phyloP scores from a whole-genome alignment of 192 early-diverging fungal genomes.

The Coemansia sp. region DNA sequence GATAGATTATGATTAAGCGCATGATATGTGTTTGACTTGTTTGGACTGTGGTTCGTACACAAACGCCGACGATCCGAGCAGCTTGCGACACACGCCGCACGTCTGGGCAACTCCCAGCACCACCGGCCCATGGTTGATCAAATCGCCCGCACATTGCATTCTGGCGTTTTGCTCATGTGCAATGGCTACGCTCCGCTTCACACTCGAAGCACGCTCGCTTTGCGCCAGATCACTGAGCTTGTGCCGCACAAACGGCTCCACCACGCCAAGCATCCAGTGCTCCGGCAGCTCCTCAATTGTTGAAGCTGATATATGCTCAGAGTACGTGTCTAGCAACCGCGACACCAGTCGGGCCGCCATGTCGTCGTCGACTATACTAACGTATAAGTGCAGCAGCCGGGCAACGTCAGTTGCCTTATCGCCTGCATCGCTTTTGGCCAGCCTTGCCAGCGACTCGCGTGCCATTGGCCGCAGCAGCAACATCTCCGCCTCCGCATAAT shows the following conservation, averaged over 20 bases:
- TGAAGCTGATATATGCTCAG: not conserved
- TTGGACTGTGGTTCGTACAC: constrained; percentile 17
- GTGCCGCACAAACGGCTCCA: constrained; percentile 31
- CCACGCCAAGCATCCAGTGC: constrained; percentile 31
- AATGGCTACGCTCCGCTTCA: constrained; percentile 18
- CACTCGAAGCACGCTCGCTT: not conserved
- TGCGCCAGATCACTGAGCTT: constrained; percentile 11
- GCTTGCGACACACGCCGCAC: constrained; percentile 42
- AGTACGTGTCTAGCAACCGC: constrained; percentile 17
- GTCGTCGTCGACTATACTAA: constrained; percentile 29
- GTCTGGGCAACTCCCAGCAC: constrained; percentile 40
- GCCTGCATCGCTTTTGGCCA: not conserved
- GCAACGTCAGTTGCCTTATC: constrained; percentile 6
- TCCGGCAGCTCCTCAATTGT: constrained; percentile 23
- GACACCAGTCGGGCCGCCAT: constrained; percentile 34
- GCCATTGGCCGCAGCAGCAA: constrained; percentile 25
- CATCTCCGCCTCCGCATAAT: constrained; percentile 46
- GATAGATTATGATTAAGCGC: constrained; percentile 5
- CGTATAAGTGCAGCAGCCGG: constrained; percentile 22
- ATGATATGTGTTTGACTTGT: constrained; percentile 38
- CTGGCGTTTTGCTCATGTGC: constrained; percentile 1
- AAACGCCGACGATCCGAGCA: constrained; percentile 49
- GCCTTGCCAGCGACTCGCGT: constrained; percentile 21
- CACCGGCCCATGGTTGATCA: constrained; percentile 8
- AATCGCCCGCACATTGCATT: not conserved